Evolutionary conservation across 2,329 filamentous ascomycete genomes (phyloP).

Genomic region (Claviceps sorghi): DNA sequence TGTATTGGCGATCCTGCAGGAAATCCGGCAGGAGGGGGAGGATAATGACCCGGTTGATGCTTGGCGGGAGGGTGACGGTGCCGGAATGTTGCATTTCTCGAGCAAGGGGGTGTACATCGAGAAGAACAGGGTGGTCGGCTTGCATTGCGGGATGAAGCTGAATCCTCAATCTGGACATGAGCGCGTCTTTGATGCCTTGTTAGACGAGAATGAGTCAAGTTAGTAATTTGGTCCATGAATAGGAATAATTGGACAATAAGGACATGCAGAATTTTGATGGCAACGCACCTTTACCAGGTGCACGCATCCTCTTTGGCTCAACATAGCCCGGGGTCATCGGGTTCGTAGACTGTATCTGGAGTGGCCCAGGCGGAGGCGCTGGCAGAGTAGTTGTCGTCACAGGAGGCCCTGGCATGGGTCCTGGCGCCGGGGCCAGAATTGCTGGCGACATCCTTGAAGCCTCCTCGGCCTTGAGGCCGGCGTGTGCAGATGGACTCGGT

Average conservation of each 20-base stretch:
- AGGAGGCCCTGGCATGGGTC: slow-evolving; percentile 4
- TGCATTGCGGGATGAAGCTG: slow-evolving; percentile 54
- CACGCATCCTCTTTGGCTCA: slow-evolving; percentile 24
- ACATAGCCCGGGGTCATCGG: slow-evolving; percentile 18
- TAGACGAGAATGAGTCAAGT: background rate
- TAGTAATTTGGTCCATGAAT: background rate
- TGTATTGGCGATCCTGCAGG: slow-evolving; percentile 55
- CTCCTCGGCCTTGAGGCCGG: slow-evolving; percentile 23
- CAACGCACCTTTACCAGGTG: slow-evolving; percentile 26
- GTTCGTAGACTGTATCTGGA: slow-evolving; percentile 11
- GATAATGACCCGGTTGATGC: slow-evolving; percentile 58
- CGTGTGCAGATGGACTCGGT: slow-evolving; percentile 28
- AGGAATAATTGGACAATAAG: background rate
- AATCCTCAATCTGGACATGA: slow-evolving; percentile 52
- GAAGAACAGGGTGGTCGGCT: slow-evolving; percentile 43
- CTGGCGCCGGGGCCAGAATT: slow-evolving; percentile 9
- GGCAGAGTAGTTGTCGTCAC: slow-evolving; percentile 7
- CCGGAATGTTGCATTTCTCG: slow-evolving; percentile 56
- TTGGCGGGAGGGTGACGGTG: slow-evolving; percentile 53
- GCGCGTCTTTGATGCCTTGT: slow-evolving; percentile 41
- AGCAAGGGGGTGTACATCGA: slow-evolving; percentile 51
- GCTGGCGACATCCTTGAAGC: slow-evolving; percentile 14
- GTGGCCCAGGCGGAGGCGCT: slow-evolving; percentile 10
- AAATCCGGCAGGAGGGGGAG: slow-evolving; percentile 48
- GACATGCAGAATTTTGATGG: background rate